These are phyloP conservation scores for Nicotiana paniculata DNA, from an alignment of 257 asterid genomes.

Conservation along the genomic window DNA sequence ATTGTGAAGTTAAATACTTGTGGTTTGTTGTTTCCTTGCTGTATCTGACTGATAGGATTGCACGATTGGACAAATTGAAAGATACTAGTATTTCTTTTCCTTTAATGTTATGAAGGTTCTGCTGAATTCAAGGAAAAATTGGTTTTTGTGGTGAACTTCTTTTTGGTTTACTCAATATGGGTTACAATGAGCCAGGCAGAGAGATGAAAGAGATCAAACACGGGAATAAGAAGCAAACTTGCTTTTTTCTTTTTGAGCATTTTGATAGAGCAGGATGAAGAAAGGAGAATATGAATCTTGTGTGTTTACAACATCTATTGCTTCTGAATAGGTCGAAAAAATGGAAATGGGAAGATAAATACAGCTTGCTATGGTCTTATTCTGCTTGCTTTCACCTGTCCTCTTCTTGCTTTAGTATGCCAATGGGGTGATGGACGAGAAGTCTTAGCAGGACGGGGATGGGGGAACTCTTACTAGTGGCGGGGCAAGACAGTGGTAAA, in stretches of 20 bases:
- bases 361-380: not conserved
- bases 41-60: not conserved
- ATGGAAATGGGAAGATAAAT: not conserved
- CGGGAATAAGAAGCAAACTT: not conserved
- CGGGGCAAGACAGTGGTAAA: not conserved
- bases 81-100: not conserved
- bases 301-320: not conserved
- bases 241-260: not conserved
- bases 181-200: not conserved
- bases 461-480: not conserved
- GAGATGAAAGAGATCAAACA: not conserved
- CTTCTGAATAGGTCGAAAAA: not conserved
- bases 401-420: not conserved
- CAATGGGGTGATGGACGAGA: not conserved
- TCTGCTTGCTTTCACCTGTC: not conserved
- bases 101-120: not conserved
- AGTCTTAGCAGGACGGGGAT: not conserved
- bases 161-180: not conserved
- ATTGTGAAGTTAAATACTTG: not conserved
- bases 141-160: not conserved
- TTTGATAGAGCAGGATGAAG: not conserved
- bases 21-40: not conserved
- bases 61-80: not conserved
- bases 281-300: not conserved
- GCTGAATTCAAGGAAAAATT: not conserved